Base-by-base conservation (phyloP, 805 yeast genomes). In the Barnettozyma salicaria region DNA sequence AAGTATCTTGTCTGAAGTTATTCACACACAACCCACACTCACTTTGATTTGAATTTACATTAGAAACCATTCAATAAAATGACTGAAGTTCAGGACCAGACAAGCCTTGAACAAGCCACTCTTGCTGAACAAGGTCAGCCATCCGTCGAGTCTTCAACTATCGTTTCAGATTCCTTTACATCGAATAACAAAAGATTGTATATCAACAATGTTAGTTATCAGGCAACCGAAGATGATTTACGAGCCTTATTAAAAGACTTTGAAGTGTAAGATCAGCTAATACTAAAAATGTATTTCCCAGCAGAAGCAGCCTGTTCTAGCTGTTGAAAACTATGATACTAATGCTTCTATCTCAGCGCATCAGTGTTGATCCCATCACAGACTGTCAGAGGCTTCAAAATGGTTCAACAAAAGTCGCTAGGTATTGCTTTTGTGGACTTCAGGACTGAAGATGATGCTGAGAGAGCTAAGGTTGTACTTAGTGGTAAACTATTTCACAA, bases 351-450 rank as follows among this genome's bases (percentile, higher is more conserved):
- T 12, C 19, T 2, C 20, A 50, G 58, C 25, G 47, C 30, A 7
- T 62, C 63, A 18, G 72, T 75, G 4, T 58, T 76, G 44, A 67
- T 77, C 35, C 83, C 82, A 19, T 68, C 71, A 41, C 72, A 70
- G 44, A 70, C 76, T 3, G 63, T 73, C 13, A 63, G 72, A 23
- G 72, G 73, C 10, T 59, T 65, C 39, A 61, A 70, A 30, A 50
- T 51, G 6, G 53, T 50, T 27, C 63, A 60, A 34, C 67, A 64
- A 32, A 65, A 58, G 43, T 73, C 78, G 3, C 58, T 75, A 45
- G 90, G 92, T 4, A 70, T 75, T 51, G 97, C 94, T 11, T 89
- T 84, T 61, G 82, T 87, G 40, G 92, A 87, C 49, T 90, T 80
- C 55, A 80, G 70, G 50, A 68, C 66, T 36, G 71, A 69, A 41